Percentiles rank a stretch among this genome's conserved stretches.
These are phyloP conservation scores for Bonia amplexicaulis DNA, from an alignment of 176 grass and related monocot species.

Conservation along the genomic window DNA sequence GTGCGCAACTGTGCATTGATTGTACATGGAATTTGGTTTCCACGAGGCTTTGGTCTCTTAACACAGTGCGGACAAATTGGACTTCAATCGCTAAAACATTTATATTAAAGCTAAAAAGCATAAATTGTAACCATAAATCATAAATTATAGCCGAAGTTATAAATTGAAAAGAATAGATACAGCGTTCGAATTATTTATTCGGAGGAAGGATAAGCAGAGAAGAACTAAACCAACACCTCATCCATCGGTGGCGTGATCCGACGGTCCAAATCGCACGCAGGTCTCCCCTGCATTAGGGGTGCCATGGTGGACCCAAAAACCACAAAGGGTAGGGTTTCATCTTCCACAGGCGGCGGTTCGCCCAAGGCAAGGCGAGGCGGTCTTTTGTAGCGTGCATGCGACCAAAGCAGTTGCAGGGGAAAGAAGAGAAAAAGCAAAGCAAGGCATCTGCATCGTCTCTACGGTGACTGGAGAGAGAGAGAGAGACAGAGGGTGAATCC, in stretches of 20 bases:
- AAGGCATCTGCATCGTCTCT: background rate
- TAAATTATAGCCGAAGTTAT: too few relatives aligned
- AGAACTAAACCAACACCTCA: too few relatives aligned
- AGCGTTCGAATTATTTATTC: too few relatives aligned
- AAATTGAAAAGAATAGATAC: too few relatives aligned
- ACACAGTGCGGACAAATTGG: too few relatives aligned
- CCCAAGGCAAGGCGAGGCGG: constrained; percentile 13
- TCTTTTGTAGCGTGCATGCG: constrained; percentile 26
- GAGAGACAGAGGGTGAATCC: constrained; percentile 7
- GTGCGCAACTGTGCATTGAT: background rate
- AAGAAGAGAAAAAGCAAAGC: background rate
- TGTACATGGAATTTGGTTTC: background rate
- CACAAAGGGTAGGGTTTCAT: background rate
- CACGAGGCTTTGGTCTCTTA: background rate
- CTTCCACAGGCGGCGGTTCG: constrained; percentile 11
- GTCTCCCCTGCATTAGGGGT: too few relatives aligned
- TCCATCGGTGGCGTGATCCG: too few relatives aligned
- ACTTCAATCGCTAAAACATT: too few relatives aligned
- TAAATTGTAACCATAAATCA: too few relatives aligned
- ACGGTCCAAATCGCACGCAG: too few relatives aligned
- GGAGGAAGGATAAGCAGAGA: too few relatives aligned
- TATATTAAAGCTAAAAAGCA: too few relatives aligned
- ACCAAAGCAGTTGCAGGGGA: constrained; percentile 9
- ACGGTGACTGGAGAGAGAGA: background rate
- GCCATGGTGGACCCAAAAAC: background rate